Evolutionary conservation across 306 rosid genomes (phyloP).

Genomic region (Lathyrus tuberosus): DNA sequence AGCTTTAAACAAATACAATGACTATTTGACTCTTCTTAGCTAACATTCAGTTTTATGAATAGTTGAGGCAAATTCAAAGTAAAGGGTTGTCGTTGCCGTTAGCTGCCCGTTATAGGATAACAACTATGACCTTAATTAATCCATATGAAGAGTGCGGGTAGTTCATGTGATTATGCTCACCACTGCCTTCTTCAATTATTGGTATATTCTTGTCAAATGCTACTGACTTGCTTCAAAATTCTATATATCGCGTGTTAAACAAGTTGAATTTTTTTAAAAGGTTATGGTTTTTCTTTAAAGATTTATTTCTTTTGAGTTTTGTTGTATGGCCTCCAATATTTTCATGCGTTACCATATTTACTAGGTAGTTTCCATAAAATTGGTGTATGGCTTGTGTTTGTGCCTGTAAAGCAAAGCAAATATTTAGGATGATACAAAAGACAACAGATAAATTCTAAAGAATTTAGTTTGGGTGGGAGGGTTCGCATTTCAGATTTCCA

Average conservation of each 20-base stretch:
- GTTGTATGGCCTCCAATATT: background rate
- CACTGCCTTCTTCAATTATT: no score
- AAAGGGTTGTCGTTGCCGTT: background rate
- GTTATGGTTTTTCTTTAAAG: background rate
- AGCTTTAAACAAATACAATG: no score
- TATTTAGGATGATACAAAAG: no score
- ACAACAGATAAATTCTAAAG: no score
- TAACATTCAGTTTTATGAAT: background rate
- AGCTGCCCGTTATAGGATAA: background rate
- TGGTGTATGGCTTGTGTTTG: no score
- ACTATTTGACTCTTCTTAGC: background rate
- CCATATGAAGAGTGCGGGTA: background rate
- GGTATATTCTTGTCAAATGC: background rate
- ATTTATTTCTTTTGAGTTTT: background rate
- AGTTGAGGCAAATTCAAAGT: background rate
- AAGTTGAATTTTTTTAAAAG: background rate
- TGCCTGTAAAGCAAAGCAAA: no score
- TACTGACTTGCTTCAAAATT: background rate
- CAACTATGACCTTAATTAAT: background rate
- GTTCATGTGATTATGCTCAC: background rate
- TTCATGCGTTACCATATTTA: no score
- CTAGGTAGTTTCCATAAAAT: background rate
- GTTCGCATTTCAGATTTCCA: no score
- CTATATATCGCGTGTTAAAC: background rate
- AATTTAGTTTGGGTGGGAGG: no score